A percentile compares a stretch with the other conserved stretches of the same genome.
phyloP scores from a whole-genome alignment of 1,284 basidiomycete genomes.

The Boletus sp. region DNA sequence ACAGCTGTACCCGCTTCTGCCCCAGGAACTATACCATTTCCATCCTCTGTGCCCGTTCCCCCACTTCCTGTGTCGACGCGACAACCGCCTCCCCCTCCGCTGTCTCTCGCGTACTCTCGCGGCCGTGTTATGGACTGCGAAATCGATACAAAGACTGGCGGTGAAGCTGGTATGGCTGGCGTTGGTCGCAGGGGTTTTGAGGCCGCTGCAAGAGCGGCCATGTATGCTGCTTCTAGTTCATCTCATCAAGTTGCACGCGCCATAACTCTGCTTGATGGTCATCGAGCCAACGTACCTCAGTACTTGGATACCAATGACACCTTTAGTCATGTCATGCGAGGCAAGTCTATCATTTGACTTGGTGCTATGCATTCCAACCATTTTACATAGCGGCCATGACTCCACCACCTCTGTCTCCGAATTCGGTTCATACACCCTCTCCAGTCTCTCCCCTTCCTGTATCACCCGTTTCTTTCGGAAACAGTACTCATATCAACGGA shows the following conservation, averaged over 20 bases:
- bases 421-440: slow-evolving; percentile 43
- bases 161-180: slow-evolving; percentile 85
- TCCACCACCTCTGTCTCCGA: slow-evolving; percentile 43
- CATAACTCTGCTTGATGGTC: slow-evolving; percentile 29
- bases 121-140: slow-evolving; percentile 14
- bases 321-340: slow-evolving; percentile 29
- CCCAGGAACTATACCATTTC: slow-evolving; percentile 16
- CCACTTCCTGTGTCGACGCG: slow-evolving; percentile 14
- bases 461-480: slow-evolving; percentile 32
- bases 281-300: slow-evolving; percentile 43
- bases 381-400: slow-evolving; percentile 32
- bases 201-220: slow-evolving; percentile 69
- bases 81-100: slow-evolving; percentile 20
- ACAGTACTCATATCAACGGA: slow-evolving; percentile 15
- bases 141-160: slow-evolving; percentile 67
- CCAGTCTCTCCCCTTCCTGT: slow-evolving; percentile 43
- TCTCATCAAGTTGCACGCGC: slow-evolving; percentile 2
- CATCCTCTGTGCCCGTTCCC: slow-evolving; percentile 6
- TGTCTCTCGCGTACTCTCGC: slow-evolving; percentile 11
- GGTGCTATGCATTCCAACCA: slow-evolving; percentile 6
- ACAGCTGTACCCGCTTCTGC: slow-evolving; percentile 11
- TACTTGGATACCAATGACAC: slow-evolving; percentile 51
- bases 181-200: slow-evolving; percentile 83
- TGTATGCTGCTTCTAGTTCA: slow-evolving; percentile 41
- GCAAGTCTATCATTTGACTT: slow-evolving; percentile 31